A percentile compares a stretch with the other conserved stretches of the same genome.
phyloP scores from a whole-genome alignment of 371 early-diverging fungal genomes.

The Apophysomyces elegans region DNA sequence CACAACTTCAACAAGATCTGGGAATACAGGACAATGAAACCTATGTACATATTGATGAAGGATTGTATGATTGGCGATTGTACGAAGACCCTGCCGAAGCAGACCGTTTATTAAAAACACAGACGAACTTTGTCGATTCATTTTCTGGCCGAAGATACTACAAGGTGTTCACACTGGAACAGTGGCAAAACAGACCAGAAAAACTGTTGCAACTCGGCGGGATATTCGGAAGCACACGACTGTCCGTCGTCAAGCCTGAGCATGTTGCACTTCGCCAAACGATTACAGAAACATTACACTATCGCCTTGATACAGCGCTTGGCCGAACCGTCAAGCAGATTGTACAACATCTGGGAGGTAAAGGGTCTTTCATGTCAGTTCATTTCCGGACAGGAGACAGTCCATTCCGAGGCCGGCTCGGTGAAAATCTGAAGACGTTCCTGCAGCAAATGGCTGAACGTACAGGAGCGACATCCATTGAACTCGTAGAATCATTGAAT shows the following conservation, averaged over 20 bases:
- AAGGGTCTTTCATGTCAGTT: conserved; percentile 25
- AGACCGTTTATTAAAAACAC: conserved; percentile 14
- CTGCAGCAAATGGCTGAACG: conserved; percentile 23
- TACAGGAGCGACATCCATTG: neutral
- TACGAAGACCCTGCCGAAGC: conserved; percentile 30
- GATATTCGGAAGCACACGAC: conserved; percentile 37
- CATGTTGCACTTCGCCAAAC: conserved; percentile 18
- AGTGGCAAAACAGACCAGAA: conserved; percentile 26
- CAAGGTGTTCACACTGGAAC: conserved; percentile 23
- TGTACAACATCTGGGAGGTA: conserved; percentile 34
- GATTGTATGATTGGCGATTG: conserved; percentile 43
- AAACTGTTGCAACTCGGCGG: conserved; percentile 37
- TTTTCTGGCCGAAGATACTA: conserved; percentile 35
- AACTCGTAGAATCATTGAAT: neutral
- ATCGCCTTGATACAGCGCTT: conserved; percentile 30
- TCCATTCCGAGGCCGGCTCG: conserved; percentile 25
- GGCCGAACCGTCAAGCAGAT: conserved; percentile 30
- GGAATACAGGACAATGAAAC: conserved; percentile 29
- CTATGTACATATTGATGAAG: conserved; percentile 28
- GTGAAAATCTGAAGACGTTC: conserved; percentile 18
- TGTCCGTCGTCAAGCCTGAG: conserved; percentile 23
- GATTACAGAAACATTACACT: conserved; percentile 24
- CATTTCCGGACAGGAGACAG: conserved; percentile 42
- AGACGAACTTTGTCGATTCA: conserved; percentile 34
- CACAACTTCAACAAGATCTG: conserved; percentile 18